Conservation (phyloP, 192 early-diverging fungal genomes). For the Dissophora globulifera region DNA sequence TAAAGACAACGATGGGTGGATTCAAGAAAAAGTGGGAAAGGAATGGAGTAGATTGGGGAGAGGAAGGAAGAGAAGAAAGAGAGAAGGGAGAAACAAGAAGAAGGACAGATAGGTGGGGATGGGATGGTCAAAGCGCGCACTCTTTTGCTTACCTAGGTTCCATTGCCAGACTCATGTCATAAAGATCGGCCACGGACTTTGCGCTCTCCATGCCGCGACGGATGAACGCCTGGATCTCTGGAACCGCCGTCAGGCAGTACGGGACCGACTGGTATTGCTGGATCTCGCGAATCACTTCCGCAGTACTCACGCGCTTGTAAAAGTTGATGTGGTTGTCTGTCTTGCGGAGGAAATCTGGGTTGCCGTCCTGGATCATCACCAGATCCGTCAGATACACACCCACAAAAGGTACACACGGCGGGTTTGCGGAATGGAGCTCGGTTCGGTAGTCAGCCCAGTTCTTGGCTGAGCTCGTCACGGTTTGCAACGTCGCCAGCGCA, state of each 20-base stretch:
- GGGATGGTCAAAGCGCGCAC: background rate
- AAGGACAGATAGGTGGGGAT: no score
- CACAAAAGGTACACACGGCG: constrained; percentile 86
- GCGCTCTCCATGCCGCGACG: constrained; percentile 72
- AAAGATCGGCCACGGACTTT: constrained; percentile 79
- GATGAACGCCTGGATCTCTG: constrained; percentile 89
- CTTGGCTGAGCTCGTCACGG: constrained; percentile 82
- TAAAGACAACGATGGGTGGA: no score
- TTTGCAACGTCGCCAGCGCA: constrained; percentile 71
- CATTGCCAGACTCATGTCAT: constrained; percentile 78
- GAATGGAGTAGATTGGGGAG: no score
- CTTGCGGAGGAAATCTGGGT: constrained; percentile 76
- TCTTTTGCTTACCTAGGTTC: constrained; percentile 77
- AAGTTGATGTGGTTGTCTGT: constrained; percentile 88
- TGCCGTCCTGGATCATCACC: constrained; percentile 95
- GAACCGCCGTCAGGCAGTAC: constrained; percentile 81
- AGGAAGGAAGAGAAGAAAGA: background rate
- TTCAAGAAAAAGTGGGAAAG: no score
- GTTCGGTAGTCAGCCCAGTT: constrained; percentile 90
- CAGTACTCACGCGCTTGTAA: constrained; percentile 88
- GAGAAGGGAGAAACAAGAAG: no score
- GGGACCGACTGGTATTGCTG: constrained; percentile 92
- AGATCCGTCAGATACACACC: constrained; percentile 89
- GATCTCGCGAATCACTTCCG: constrained; percentile 91
- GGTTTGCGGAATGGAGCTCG: constrained; percentile 83